A percentile compares a stretch with the other conserved stretches of the same genome.
Evolutionary conservation across 2,329 filamentous ascomycete species (phyloP).

Genomic region (Colletotrichum godetiae): DNA sequence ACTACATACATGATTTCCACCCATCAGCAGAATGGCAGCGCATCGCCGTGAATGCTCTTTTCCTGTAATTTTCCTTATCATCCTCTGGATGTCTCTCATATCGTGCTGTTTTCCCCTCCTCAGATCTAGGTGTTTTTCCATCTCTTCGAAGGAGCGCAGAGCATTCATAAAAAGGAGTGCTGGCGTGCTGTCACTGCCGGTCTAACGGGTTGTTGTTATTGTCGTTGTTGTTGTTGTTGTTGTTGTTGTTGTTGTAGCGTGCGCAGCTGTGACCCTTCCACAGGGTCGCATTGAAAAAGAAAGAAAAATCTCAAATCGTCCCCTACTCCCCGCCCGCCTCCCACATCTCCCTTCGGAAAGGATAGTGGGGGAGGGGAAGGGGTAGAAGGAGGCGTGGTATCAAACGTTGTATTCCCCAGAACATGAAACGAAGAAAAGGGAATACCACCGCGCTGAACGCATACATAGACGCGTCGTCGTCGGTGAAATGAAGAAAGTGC

Average conservation of each 20-base stretch:
- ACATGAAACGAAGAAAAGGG: conserved; percentile 31
- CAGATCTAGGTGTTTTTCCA: background rate
- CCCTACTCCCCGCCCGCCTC: background rate
- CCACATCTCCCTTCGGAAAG: background rate
- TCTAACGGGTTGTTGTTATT: background rate
- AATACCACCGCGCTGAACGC: background rate
- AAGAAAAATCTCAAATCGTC: conserved; percentile 19
- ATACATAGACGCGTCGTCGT: conserved; percentile 11
- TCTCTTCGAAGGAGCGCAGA: background rate
- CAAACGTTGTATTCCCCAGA: conserved; percentile 32
- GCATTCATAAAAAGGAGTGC: background rate
- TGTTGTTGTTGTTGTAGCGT: too few relatives aligned
- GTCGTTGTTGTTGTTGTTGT: too few relatives aligned
- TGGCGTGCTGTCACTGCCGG: conserved; percentile 17
- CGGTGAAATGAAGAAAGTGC: conserved; percentile 39
- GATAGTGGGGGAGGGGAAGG: background rate
- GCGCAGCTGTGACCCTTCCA: background rate
- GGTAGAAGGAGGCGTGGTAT: conserved; percentile 25
- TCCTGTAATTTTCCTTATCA: background rate
- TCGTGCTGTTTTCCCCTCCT: background rate
- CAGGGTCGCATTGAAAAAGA: background rate
- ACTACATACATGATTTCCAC: conserved; percentile 7
- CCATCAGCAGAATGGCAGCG: background rate
- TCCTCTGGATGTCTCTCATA: background rate
- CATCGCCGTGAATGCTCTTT: background rate